Conservation (phyloP, 2,329 filamentous ascomycete genomes). For the Fusarium phyllophilum region DNA sequence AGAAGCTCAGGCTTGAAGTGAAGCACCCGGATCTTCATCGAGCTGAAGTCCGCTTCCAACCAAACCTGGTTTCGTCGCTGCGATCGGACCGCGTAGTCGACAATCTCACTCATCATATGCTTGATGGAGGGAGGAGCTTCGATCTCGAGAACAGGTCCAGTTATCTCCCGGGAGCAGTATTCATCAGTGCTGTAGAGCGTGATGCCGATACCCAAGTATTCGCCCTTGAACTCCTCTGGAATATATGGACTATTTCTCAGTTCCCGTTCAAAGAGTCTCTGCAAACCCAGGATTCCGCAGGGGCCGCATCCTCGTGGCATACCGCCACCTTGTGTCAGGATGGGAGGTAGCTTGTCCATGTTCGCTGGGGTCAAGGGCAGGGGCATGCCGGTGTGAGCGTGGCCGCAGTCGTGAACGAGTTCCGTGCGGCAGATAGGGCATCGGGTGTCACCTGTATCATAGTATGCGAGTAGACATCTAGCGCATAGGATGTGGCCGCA, state of each 20-base stretch:
- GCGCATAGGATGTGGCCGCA: neutral
- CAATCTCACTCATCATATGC: neutral
- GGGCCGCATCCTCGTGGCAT: neutral
- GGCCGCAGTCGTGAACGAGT: neutral
- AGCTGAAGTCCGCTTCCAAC: neutral
- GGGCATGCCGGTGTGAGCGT: neutral
- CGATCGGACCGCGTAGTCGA: neutral
- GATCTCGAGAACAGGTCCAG: neutral
- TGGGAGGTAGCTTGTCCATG: neutral
- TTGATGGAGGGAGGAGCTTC: neutral
- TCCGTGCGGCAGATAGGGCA: neutral
- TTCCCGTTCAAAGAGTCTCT: neutral
- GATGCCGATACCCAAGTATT: neutral
- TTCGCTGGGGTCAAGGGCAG: neutral
- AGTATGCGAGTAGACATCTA: neutral
- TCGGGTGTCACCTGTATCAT: neutral
- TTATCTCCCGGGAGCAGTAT: too few relatives aligned
- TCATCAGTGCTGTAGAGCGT: neutral
- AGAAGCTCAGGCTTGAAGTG: neutral
- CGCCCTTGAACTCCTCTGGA: neutral
- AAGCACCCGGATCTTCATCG: neutral
- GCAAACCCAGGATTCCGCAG: neutral
- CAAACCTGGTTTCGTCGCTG: neutral
- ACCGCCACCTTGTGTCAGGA: neutral
- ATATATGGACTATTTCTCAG: neutral